Evolutionary conservation across 495 filamentous ascomycete species (phyloP).

Genomic region (Penicillium pancosmium): DNA sequence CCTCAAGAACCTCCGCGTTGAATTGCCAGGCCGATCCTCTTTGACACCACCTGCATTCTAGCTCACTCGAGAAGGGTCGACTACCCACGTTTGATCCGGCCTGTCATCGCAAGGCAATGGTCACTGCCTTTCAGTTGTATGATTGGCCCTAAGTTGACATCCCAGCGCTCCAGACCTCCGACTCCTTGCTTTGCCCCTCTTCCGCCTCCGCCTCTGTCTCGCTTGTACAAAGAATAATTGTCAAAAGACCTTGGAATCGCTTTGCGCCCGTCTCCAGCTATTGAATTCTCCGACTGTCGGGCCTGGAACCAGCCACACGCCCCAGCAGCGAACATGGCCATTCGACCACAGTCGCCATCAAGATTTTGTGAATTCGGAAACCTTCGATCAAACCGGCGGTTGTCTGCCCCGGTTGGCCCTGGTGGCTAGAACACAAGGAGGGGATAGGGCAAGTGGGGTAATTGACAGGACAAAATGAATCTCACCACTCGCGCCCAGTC

Average conservation of each 20-base stretch:
- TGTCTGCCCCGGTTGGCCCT: slow-evolving; percentile 18
- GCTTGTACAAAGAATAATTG: background rate
- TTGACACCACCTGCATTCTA: background rate
- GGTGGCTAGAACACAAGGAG: slow-evolving; percentile 25
- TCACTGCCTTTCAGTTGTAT: background rate
- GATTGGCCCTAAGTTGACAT: background rate
- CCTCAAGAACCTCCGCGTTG: slow-evolving; percentile 3
- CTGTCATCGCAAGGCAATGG: background rate
- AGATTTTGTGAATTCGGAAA: slow-evolving; percentile 23
- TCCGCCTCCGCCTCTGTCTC: background rate
- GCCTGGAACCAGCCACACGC: background rate
- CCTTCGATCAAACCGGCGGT: slow-evolving; percentile 11
- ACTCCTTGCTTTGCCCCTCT: background rate
- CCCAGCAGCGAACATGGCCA: slow-evolving; percentile 30
- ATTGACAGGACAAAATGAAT: slow-evolving; percentile 19
- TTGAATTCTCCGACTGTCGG: background rate
- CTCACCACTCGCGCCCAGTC: slow-evolving; percentile 21
- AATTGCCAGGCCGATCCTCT: slow-evolving; percentile 2
- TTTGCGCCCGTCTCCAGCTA: background rate
- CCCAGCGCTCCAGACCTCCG: background rate
- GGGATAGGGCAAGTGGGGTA: background rate
- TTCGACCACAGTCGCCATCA: slow-evolving; percentile 18
- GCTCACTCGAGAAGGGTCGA: background rate
- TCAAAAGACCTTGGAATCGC: background rate
- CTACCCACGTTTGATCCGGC: background rate